Evolutionary conservation across 2,329 filamentous ascomycete species (phyloP).

Genomic region (Calonectria pteridis): DNA sequence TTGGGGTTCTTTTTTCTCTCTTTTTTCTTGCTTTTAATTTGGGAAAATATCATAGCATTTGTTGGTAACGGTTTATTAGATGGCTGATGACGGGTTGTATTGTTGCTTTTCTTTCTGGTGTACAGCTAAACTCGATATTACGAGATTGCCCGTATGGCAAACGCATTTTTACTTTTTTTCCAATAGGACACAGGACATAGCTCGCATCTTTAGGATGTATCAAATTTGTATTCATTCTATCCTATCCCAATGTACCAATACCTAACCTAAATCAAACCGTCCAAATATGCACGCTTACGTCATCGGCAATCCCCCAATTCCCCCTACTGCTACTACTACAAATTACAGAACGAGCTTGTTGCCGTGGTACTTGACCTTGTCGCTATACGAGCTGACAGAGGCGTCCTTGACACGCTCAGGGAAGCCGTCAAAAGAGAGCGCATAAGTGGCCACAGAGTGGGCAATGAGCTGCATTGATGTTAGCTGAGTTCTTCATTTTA

Average conservation of each 20-base stretch:
- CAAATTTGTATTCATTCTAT: conserved; percentile 13
- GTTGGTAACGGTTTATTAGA: conserved; percentile 31
- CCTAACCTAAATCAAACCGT: not conserved
- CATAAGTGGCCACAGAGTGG: conserved; percentile 79
- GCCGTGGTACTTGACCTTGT: conserved; percentile 62
- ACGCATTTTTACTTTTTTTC: conserved; percentile 14
- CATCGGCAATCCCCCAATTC: not conserved
- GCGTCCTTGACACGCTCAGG: conserved; percentile 62
- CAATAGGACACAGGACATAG: not conserved
- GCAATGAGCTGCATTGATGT: conserved; percentile 68
- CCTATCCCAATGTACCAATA: not conserved
- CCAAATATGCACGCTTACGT: conserved; percentile 12
- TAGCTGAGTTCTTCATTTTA: conserved; percentile 20
- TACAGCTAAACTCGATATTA: conserved; percentile 24
- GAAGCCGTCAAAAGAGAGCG: conserved; percentile 74
- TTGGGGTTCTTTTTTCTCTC: conserved; percentile 16
- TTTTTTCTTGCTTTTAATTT: not conserved
- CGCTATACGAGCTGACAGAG: conserved; percentile 46
- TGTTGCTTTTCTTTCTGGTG: conserved; percentile 10
- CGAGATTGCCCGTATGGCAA: conserved; percentile 24
- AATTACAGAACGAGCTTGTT: conserved; percentile 60
- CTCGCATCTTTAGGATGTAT: conserved; percentile 13
- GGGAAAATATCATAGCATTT: conserved; percentile 30
- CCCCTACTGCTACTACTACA: too few species aligned
- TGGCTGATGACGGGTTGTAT: conserved; percentile 29